A percentile compares a stretch with the other conserved stretches of the same genome.
phyloP scores from a whole-genome alignment of 805 yeast species.

The Metschnikowia anglica region DNA sequence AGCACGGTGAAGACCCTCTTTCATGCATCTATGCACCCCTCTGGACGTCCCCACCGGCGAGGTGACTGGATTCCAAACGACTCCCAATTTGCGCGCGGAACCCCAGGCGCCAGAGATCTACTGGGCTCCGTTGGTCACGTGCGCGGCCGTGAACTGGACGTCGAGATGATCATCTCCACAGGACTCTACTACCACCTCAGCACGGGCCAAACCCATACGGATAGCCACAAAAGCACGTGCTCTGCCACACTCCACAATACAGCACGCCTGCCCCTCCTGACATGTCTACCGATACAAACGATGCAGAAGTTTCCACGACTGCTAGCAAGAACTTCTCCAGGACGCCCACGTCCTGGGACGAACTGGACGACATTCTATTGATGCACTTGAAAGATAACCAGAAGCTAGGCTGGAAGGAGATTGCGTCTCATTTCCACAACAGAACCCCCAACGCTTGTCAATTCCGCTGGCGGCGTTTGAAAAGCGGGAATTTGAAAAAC shows the following conservation, averaged over 20 bases:
- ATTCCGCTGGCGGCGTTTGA: slow-evolving; percentile 79
- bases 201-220: background rate
- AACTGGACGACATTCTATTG: slow-evolving; percentile 44
- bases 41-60: too few species aligned
- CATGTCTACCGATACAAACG: slow-evolving; percentile 13
- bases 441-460: slow-evolving; percentile 89
- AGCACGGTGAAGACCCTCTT: too few species aligned
- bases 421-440: slow-evolving; percentile 71
- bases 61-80: too few species aligned
- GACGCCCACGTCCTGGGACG: slow-evolving; percentile 50
- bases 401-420: slow-evolving; percentile 88
- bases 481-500: slow-evolving; percentile 35
- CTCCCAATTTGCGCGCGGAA: too few species aligned
- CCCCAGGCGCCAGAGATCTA: too few species aligned
- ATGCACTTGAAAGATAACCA: slow-evolving; percentile 72
- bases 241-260: background rate
- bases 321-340: slow-evolving; percentile 26
- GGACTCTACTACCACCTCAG: background rate
- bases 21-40: too few species aligned
- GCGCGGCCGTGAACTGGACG: slow-evolving; percentile 14
- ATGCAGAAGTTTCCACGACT: slow-evolving; percentile 6
- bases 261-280: slow-evolving; percentile 5
- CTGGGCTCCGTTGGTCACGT: slow-evolving; percentile 6
- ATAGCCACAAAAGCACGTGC: background rate
- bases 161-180: slow-evolving; percentile 23